Base-by-base conservation (phyloP, 2,329 filamentous ascomycete species). In the Simplicillium aogashimaense region DNA sequence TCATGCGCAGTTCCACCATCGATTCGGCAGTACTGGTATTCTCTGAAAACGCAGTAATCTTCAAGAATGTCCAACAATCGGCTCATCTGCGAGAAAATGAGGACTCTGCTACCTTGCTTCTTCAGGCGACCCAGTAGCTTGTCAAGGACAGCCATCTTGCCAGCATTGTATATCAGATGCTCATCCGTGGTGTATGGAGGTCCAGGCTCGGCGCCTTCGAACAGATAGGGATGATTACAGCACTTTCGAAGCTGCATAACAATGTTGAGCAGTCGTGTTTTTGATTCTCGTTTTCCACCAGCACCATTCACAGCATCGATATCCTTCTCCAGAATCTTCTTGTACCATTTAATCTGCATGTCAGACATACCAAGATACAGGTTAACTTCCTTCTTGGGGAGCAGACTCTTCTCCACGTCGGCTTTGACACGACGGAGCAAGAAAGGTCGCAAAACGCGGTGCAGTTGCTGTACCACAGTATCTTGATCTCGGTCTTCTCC, bases 31-130 rank as follows among this genome's bases (percentile, higher is more conserved):
- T 98, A 98, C 47, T 94, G 84, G 65, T 86, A 95, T 28, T 87
- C 82, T 43, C 89, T 78, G 71, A 98, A 95, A 35, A 97, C 88
- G 48, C 90, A 97, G 63, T 98, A 98, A 59, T 98, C 92, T 58
- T 98, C 92, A 13, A 98, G 74, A 39, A 98, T 98, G 56, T 98
- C 92, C 33, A 98, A 69, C 31, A 95, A 74, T 74, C 92, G 86
- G 55, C 89, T 95, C 92, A 98, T 98, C 57, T 98, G 92, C 1
- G 92, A 98, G 67, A 98, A 98, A 52, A 98, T 97, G 41, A 98
- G 76, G n/a, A 98, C 88, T 48, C 92, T 78, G 56, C 89, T 97
- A 33, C 88, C 92, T 57, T 95, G 83, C 36, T 75, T 77, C 61
- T 89, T 74, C 67, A 98, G 78, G 36, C 89, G 79, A 53, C 75